phyloP scores from a whole-genome alignment of 2,329 filamentous ascomycete genomes.

The Colletotrichum brevisporum region DNA sequence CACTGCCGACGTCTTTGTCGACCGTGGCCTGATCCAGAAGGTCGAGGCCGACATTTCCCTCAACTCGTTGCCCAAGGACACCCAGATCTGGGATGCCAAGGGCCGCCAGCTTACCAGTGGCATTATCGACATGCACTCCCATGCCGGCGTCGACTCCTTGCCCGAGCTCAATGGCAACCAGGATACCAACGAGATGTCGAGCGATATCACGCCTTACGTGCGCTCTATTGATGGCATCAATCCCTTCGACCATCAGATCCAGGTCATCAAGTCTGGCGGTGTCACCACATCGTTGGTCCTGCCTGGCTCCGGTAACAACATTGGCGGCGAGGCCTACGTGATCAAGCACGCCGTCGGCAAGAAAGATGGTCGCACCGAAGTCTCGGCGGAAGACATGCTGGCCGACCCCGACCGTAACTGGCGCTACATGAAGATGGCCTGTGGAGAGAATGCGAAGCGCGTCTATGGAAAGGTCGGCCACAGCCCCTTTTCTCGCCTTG shows the following conservation, averaged over 20 bases:
- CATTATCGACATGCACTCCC: constrained; percentile 81
- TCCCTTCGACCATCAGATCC: constrained; percentile 74
- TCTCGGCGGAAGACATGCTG: constrained; percentile 74
- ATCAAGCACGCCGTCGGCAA: constrained; percentile 77
- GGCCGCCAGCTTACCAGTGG: constrained; percentile 75
- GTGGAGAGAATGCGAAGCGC: constrained; percentile 78
- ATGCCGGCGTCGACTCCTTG: constrained; percentile 72
- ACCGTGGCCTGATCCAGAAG: constrained; percentile 72
- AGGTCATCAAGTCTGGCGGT: constrained; percentile 80
- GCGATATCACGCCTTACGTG: constrained; percentile 77
- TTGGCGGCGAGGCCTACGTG: constrained; percentile 78
- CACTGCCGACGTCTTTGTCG: constrained; percentile 71
- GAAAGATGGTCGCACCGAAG: constrained; percentile 71
- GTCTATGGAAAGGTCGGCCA: constrained; percentile 70
- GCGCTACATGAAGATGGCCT: constrained; percentile 85
- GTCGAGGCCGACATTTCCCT: constrained; percentile 62
- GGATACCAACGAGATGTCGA: constrained; percentile 75
- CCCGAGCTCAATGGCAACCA: constrained; percentile 67
- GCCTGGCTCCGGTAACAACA: constrained; percentile 80
- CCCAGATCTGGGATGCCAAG: constrained; percentile 68
- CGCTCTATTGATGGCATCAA: constrained; percentile 76
- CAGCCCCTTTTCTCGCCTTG: constrained; percentile 73
- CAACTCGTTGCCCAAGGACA: constrained; percentile 60
- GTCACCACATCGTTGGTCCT: constrained; percentile 78
- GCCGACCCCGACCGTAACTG: constrained; percentile 76